Evolutionary conservation across 345 rosid species (phyloP).

Genomic region (Populus deltoides): DNA sequence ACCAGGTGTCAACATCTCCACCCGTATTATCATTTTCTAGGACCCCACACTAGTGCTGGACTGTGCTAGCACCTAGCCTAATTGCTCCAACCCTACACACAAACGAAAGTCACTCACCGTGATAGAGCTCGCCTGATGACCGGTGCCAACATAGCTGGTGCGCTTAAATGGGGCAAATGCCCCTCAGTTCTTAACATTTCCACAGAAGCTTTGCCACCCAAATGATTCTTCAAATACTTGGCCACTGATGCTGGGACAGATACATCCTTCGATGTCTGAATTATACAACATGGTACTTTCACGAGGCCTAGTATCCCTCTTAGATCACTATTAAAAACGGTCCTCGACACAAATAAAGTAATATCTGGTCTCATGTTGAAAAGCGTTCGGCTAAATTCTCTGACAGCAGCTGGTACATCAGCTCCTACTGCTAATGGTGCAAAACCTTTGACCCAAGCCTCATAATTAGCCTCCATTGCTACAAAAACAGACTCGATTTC

Average conservation of each 20-base stretch:
- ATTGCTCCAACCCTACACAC: neutral
- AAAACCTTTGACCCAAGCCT: constrained; percentile 74
- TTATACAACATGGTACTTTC: constrained; percentile 54
- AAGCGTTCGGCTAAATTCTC: constrained; percentile 77
- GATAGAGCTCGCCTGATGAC: constrained; percentile 62
- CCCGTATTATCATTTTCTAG: constrained; percentile 3
- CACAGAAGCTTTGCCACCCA: constrained; percentile 66
- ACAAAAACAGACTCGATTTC: constrained; percentile 61
- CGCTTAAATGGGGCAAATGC: constrained; percentile 82
- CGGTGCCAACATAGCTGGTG: constrained; percentile 59
- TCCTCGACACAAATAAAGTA: constrained; percentile 51
- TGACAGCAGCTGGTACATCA: constrained; percentile 75
- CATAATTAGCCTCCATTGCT: constrained; percentile 79
- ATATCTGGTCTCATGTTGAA: constrained; percentile 94
- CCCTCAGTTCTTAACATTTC: constrained; percentile 69
- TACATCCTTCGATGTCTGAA: constrained; percentile 64
- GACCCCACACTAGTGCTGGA: neutral
- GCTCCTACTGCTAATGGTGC: constrained; percentile 79
- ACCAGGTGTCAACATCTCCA: constrained; percentile 27
- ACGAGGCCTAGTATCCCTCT: constrained; percentile 71
- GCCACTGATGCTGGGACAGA: constrained; percentile 71
- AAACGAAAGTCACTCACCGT: constrained; percentile 28
- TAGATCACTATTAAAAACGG: constrained; percentile 65
- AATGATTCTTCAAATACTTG: constrained; percentile 52
- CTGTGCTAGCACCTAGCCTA: neutral